Percentiles rank a stretch among this genome's conserved stretches.
phyloP scores from a whole-genome alignment of 1,139 yeast species.

The Keqinozyma sinolaborantium region DNA sequence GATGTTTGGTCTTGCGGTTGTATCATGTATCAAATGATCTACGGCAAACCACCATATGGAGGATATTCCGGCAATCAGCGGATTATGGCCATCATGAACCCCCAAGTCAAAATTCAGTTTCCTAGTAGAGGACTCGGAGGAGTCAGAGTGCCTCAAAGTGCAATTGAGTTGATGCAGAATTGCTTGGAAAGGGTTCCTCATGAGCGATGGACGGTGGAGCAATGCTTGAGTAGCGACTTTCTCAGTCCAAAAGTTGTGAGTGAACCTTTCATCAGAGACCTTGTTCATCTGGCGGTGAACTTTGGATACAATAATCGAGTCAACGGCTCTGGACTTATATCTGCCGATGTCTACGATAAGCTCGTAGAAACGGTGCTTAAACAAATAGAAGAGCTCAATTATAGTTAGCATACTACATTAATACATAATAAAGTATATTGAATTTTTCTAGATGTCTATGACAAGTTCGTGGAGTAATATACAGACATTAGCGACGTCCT shows the following conservation, averaged over 20 bases:
- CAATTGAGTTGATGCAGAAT: slow-evolving; percentile 66
- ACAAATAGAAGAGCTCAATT: slow-evolving; percentile 38
- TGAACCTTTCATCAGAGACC: slow-evolving; percentile 60
- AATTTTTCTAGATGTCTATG: background rate
- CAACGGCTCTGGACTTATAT: slow-evolving; percentile 30
- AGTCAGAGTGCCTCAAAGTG: slow-evolving; percentile 63
- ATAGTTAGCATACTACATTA: slow-evolving; percentile 16
- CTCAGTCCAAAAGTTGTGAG: slow-evolving; percentile 74
- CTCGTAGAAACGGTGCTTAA: slow-evolving; percentile 39
- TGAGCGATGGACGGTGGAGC: slow-evolving; percentile 62
- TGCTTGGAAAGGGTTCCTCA: slow-evolving; percentile 75
- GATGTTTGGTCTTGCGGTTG: slow-evolving; percentile 99
- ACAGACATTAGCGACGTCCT: slow-evolving; percentile 68
- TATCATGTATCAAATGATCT: slow-evolving; percentile 91
- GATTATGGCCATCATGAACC: slow-evolving; percentile 82
- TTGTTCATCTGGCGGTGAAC: slow-evolving; percentile 72
- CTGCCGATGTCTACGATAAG: slow-evolving; percentile 39
- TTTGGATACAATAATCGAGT: slow-evolving; percentile 51
- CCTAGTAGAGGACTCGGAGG: slow-evolving; percentile 63
- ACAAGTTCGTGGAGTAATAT: background rate
- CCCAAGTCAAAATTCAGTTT: slow-evolving; percentile 71
- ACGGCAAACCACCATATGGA: slow-evolving; percentile 91
- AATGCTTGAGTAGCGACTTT: slow-evolving; percentile 56
- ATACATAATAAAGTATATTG: background rate
- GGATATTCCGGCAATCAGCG: slow-evolving; percentile 75